These are phyloP conservation scores for Trichoderma simmonsii DNA, from an alignment of 2,329 filamentous ascomycete genomes.

Conservation along the genomic window DNA sequence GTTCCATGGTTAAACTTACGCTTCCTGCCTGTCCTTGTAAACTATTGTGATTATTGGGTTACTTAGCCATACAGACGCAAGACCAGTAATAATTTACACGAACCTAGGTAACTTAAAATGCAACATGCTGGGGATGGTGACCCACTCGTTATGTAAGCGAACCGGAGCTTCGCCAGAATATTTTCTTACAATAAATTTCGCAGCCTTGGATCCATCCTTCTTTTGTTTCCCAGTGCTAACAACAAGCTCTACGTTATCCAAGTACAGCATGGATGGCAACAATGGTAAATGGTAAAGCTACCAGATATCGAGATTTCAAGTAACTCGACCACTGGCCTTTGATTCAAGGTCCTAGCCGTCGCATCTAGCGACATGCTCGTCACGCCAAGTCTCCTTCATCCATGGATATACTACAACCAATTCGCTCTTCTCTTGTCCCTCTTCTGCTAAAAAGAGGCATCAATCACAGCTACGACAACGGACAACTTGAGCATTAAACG, in stretches of 20 bases:
- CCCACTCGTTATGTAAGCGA: slow-evolving; percentile 4
- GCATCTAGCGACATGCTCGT: not conserved
- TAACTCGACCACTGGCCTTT: not conserved
- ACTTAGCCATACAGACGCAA: not conserved
- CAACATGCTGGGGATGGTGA: not conserved
- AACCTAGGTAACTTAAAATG: not conserved
- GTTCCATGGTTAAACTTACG: slow-evolving; percentile 19
- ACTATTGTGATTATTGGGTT: too few species aligned
- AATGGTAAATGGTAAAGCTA: not conserved
- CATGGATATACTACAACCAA: not conserved
- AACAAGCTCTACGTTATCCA: not conserved
- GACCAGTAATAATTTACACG: not conserved
- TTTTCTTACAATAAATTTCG: slow-evolving; percentile 3
- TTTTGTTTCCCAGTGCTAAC: not conserved
- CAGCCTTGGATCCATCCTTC: not conserved
- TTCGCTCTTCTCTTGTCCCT: not conserved
- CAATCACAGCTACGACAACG: not conserved
- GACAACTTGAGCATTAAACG: not conserved
- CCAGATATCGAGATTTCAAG: not conserved
- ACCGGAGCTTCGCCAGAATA: not conserved
- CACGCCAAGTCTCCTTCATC: not conserved
- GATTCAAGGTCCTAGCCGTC: not conserved
- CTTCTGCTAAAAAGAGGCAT: not conserved
- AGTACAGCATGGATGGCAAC: not conserved
- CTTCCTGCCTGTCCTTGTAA: not conserved